Base-by-base conservation (phyloP, 257 asterid species). In the Apocynum venetum region DNA sequence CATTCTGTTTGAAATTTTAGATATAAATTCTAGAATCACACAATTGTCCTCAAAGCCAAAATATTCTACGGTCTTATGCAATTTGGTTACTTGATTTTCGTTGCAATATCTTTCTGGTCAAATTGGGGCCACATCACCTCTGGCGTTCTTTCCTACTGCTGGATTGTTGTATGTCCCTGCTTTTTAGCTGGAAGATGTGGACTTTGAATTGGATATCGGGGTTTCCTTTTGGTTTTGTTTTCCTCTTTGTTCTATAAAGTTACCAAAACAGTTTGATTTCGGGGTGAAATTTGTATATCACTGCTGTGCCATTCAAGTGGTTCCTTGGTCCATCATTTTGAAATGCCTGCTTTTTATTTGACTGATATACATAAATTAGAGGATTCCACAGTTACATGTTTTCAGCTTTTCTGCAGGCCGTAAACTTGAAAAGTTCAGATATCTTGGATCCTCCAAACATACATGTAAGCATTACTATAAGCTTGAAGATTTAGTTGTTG, bases 371-470 rank as follows among this genome's bases (percentile, higher is more conserved):
- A 36, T 17, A 31, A 57, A 6, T 41, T 55, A 41, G 20, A 71
- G 53, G 59, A 71, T 71, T 41, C 40, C 9, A 48, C 44, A 41
- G 67, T 85, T 73, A 81, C 85, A 36, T 69, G 72, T 63, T 76
- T 84, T 80, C 75, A 77, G 75, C 82, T 86, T 78, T 83, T 79
- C 55, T 91, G 93, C 96, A 92, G 98, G 97, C 97, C 59, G 97
- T 92, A 79, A 92, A 94, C 82, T 77, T 94, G 87, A 94, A 91
- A 85, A 92, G 98, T 82, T 94, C 97, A 25, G 95, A 94, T 86
- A 89, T 94, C 82, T 83, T 91, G 89, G 97, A 85, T 79, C 91
- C 88, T 53, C 90, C 85, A 83, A 94, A 84, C 80, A 81, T 90
- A 79, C 97, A 88, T 96, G 98, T 91, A 83, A 81, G 55, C 19